Evolutionary conservation across 208 protist genomes (phyloP).

Genomic region (Trypanosoma theileri): DNA sequence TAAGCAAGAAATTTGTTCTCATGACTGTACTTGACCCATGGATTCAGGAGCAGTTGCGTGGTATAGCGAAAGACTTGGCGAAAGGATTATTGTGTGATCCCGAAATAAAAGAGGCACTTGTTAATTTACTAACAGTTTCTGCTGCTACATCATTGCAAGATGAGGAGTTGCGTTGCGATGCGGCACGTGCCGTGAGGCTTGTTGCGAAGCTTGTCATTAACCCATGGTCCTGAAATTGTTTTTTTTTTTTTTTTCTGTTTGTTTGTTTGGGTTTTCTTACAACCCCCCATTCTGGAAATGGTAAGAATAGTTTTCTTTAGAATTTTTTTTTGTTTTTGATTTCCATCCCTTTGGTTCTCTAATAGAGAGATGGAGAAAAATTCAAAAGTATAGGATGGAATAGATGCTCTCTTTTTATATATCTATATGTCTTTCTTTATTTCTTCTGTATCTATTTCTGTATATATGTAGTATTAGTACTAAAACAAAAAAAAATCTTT

Average conservation of each 20-base stretch:
- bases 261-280: background rate
- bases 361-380: too few species aligned
- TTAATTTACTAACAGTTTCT: constrained; percentile 58
- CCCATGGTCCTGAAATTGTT: constrained; percentile 39
- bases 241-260: background rate
- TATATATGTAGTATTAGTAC: background rate
- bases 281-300: background rate
- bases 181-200: constrained; percentile 57
- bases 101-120: constrained; percentile 52
- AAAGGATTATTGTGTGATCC: constrained; percentile 58
- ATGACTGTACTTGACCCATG: constrained; percentile 79
- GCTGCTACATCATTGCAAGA: constrained; percentile 49
- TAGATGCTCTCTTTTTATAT: too few species aligned
- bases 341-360: too few species aligned
- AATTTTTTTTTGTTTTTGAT: too few species aligned
- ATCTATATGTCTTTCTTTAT: too few species aligned
- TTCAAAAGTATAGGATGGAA: too few species aligned
- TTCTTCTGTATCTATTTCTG: background rate
- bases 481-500: background rate
- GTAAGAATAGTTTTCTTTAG: too few species aligned
- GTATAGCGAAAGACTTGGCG: constrained; percentile 76
- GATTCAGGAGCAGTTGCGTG: constrained; percentile 81
- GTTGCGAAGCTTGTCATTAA: constrained; percentile 47
- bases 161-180: constrained; percentile 61
- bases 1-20: constrained; percentile 91